phyloP scores from a whole-genome alignment of 495 filamentous ascomycete species.

The Bathelium albidoporum region DNA sequence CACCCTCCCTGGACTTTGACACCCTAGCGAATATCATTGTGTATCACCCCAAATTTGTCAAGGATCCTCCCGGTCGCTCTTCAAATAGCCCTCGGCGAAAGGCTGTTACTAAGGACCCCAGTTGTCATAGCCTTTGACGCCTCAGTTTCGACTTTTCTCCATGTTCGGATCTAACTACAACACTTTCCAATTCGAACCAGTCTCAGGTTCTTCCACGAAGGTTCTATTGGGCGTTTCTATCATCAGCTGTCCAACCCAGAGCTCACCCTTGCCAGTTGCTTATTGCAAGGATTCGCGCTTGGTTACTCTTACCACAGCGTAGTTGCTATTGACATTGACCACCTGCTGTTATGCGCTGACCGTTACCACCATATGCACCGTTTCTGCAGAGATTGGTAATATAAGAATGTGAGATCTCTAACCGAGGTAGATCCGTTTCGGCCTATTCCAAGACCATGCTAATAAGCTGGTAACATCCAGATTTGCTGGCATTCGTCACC shows the following conservation, averaged over 20 bases:
- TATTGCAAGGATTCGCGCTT: not conserved
- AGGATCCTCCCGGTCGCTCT: not conserved
- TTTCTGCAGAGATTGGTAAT: not conserved
- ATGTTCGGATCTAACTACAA: not conserved
- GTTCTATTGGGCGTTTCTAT: conserved; percentile 2
- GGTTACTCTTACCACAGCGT: not conserved
- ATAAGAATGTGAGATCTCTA: conserved; percentile 3
- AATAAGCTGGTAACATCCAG: conserved; percentile 1
- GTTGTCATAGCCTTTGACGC: not conserved
- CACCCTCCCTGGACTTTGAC: not conserved
- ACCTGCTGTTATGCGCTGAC: conserved; percentile 3
- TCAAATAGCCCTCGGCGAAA: not conserved
- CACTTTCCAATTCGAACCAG: not conserved
- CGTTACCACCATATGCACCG: not conserved
- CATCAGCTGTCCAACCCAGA: not conserved
- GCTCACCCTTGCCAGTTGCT: not conserved
- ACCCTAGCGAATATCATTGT: conserved; percentile 5
- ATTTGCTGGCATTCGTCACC: not conserved
- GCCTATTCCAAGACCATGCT: not conserved
- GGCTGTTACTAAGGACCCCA: not conserved
- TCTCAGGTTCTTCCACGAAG: conserved; percentile 3
- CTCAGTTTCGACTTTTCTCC: conserved; percentile 1
- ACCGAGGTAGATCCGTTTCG: not conserved
- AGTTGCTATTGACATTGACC: conserved; percentile 4
- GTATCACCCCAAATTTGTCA: conserved; percentile 2